Percentiles rank a stretch among this genome's conserved stretches.
phyloP scores from a whole-genome alignment of 768 basidiomycete genomes.

The Amanita thiersii region DNA sequence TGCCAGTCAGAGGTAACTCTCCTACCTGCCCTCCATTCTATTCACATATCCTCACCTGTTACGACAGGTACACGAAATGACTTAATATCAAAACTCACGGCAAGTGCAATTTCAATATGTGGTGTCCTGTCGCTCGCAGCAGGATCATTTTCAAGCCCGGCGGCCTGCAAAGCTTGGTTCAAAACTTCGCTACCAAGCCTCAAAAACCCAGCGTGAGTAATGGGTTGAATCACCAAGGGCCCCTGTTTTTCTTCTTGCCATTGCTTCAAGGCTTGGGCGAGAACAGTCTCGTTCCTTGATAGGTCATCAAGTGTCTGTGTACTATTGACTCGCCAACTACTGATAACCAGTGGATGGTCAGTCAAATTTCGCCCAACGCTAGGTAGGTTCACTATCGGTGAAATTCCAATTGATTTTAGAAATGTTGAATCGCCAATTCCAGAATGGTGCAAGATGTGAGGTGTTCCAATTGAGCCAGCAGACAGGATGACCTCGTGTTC shows the following conservation, averaged over 20 bases:
- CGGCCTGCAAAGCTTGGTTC: conserved; percentile 5
- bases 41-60: no score
- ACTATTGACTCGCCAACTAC: background rate
- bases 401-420: conserved; percentile 12
- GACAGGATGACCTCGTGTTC: conserved; percentile 41
- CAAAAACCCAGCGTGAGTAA: background rate
- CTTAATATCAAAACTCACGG: conserved; percentile 3
- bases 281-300: background rate
- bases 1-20: background rate
- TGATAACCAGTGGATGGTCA: conserved; percentile 9
- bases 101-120: conserved; percentile 6
- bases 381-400: conserved; percentile 14
- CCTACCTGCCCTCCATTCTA: background rate
- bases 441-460: conserved; percentile 17
- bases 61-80: background rate
- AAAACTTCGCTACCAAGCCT: conserved; percentile 4
- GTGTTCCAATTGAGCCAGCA: conserved; percentile 15
- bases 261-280: conserved; percentile 6
- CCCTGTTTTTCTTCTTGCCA: conserved; percentile 13
- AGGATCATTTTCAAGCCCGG: conserved; percentile 9
- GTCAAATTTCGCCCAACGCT: conserved; percentile 17
- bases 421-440: conserved; percentile 19
- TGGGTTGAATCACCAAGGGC: conserved; percentile 3
- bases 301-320: background rate
- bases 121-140: conserved; percentile 9